Percentiles rank a stretch among this genome's conserved stretches.
Conservation (phyloP, 495 filamentous ascomycete species). For the Neurospora intermedia region DNA sequence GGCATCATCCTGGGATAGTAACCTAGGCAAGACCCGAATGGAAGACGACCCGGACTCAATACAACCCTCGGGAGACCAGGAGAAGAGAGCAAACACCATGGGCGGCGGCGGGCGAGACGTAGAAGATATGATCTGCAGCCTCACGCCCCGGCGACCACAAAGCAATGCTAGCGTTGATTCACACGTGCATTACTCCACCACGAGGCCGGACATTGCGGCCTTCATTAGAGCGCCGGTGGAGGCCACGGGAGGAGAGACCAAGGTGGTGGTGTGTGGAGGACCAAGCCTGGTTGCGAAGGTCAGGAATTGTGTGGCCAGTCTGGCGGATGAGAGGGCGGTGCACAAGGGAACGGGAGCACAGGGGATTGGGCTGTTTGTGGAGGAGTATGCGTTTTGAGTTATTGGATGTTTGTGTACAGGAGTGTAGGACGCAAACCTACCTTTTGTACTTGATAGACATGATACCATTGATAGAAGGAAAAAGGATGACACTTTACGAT, state of each 20-base stretch:
- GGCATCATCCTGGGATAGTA: conserved; percentile 9
- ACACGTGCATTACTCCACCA: conserved; percentile 28
- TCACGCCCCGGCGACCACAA: not conserved
- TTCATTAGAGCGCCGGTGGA: conserved; percentile 50
- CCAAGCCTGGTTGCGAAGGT: conserved; percentile 52
- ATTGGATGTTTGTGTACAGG: not conserved
- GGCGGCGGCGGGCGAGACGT: conserved; percentile 9
- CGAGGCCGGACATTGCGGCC: conserved; percentile 30
- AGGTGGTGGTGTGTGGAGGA: conserved; percentile 75
- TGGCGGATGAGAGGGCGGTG: conserved; percentile 79
- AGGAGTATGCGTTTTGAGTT: conserved; percentile 37
- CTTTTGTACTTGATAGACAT: too few relatives aligned
- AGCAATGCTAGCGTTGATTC: conserved; percentile 26
- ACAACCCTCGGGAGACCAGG: not conserved
- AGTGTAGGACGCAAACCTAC: not conserved
- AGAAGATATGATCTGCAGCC: conserved; percentile 5
- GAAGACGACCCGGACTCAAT: not conserved
- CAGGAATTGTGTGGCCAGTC: conserved; percentile 51
- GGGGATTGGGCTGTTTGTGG: conserved; percentile 46
- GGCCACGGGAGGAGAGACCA: conserved; percentile 68
- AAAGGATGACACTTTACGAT: not conserved
- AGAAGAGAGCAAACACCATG: conserved; percentile 13
- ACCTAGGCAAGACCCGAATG: not conserved
- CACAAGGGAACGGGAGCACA: conserved; percentile 88
- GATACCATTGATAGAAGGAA: not conserved